Evolutionary conservation across 352 stramenopile genomes (phyloP).

Genomic region (Globisporangium acanthophoron): DNA sequence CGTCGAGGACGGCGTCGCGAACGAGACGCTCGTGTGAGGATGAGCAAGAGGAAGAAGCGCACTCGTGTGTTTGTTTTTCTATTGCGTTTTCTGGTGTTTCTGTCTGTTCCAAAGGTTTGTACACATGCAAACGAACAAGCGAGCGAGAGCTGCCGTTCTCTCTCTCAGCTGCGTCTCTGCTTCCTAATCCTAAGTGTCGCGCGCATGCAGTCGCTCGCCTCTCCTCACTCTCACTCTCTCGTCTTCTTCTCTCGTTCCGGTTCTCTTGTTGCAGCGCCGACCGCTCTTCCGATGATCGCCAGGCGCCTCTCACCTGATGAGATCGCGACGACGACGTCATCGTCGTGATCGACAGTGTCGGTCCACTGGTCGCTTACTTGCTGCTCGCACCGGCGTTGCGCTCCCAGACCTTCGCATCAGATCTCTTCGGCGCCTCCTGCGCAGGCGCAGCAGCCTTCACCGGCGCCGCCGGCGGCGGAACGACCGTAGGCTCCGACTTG

Average conservation of each 20-base stretch:
- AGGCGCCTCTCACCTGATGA: neutral
- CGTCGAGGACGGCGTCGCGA: conserved; percentile 33
- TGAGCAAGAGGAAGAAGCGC: conserved; percentile 1
- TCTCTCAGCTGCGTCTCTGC: neutral
- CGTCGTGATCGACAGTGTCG: neutral
- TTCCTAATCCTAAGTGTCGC: conserved; percentile 1
- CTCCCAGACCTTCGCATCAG: conserved; percentile 21
- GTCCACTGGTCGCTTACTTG: conserved; percentile 1
- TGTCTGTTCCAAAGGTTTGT: neutral
- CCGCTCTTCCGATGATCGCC: conserved; percentile 1
- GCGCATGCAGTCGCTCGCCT: conserved; percentile 18
- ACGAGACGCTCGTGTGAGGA: conserved; percentile 38
- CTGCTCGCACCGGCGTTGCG: conserved; percentile 1
- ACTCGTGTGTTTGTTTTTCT: conserved; percentile 14
- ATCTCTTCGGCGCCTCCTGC: conserved; percentile 16
- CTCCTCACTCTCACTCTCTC: conserved; percentile 3
- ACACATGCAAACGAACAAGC: neutral
- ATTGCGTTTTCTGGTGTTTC: conserved; percentile 25
- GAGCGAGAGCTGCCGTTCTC: too few relatives aligned
- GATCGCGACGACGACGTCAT: neutral
- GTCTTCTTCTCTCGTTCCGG: neutral
- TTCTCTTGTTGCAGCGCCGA: neutral
- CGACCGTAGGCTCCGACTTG: conserved; percentile 53
- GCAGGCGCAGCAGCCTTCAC: conserved; percentile 16
- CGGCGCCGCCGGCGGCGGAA: conserved; percentile 19